Evolutionary conservation across 2,329 filamentous ascomycete genomes (phyloP), one percentile per base, ranked within the genome.

Genomic region (Metarhizium robertsii): DNA sequence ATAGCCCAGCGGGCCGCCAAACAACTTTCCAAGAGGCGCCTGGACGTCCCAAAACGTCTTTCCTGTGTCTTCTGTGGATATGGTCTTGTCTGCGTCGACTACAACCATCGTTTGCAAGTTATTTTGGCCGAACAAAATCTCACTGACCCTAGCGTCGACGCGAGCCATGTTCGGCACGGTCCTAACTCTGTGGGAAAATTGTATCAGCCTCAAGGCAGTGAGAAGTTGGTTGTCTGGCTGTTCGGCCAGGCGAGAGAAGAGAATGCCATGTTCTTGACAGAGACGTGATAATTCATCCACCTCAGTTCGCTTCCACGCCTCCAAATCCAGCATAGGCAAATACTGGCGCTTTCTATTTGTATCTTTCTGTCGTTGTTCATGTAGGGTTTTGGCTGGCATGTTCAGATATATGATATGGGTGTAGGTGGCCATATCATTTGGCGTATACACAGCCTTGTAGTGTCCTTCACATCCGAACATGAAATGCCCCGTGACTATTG

Each of bases 401-500:
- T 79, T 65, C 32, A 86, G 61, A 60, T 86, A 85, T 13, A 86
- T 47, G 14, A 87, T 79, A 59, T 86, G 80, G 0, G 79, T 82
- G 62, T 74, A 86, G 0, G 65, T 71, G 0, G 69, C 47, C 4
- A 75, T 51, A 55, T 86, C 81, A 7, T 61, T 66, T 2, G 65
- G 11, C 0, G 78, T 84, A 52, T 66, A 72, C 0, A 80, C 72
- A 6, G 58, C 16, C 1, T 30, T 42, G 8, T 63, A 56, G 0
- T 71, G 29, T 71, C 66, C 4, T 30, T 77, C 70, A 0, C 57
- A 4, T 78, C 79, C 83, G 59, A 85, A 78, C 69, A 77, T 78
- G 62, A 71, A 77, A 62, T 86, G 79, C 0, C 80, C 80, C 4
- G 77, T 67, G 3, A 86, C 76, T 2, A 86, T 61, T 1, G 65